Evolutionary conservation across 257 asterid species (phyloP).

Genomic region (Knoxia roxburghii): DNA sequence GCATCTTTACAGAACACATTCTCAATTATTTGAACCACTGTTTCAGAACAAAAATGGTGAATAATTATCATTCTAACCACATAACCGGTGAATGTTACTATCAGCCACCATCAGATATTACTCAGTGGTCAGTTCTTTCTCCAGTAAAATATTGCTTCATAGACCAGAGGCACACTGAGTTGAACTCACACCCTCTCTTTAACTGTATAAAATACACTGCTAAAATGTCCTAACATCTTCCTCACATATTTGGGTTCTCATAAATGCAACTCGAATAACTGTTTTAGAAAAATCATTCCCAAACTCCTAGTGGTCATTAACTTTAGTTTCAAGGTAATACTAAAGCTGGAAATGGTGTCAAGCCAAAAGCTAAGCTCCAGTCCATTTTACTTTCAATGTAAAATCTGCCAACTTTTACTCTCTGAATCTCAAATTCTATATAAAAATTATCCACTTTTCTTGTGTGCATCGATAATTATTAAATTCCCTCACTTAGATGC

Average conservation of each 20-base stretch:
- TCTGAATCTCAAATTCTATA: neutral
- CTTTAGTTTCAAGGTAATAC: neutral
- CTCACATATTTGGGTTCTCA: neutral
- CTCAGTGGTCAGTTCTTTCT: neutral
- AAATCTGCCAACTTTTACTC: neutral
- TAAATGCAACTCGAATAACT: neutral
- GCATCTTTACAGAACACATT: neutral
- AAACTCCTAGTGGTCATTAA: neutral
- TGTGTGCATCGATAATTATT: neutral
- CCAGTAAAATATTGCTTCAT: neutral
- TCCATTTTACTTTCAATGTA: neutral
- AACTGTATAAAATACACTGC: no score
- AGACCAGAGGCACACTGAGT: neutral
- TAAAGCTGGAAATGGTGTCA: neutral
- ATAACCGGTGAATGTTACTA: neutral
- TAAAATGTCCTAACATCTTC: neutral
- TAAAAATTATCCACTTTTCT: neutral
- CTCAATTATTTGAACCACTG: no score
- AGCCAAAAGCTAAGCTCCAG: neutral
- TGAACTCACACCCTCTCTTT: no score
- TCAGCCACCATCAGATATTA: neutral
- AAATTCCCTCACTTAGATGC: neutral
- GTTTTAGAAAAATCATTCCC: neutral
- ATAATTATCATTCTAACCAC: neutral
- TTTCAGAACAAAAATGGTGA: neutral